Conservation (phyloP, 306 rosid genomes). For the Pueraria montana region DNA sequence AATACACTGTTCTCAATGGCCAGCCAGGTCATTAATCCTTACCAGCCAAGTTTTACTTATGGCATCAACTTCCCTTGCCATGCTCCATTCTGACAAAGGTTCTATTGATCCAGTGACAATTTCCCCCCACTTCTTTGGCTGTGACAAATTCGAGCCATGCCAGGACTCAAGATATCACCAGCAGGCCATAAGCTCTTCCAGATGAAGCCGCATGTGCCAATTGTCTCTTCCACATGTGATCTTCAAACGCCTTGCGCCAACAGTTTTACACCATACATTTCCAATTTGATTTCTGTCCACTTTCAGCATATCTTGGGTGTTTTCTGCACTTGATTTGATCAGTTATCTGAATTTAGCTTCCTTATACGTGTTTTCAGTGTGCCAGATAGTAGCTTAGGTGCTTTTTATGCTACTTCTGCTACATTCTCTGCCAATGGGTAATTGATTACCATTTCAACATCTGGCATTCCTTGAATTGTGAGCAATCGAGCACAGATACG, state of each 20-base stretch:
- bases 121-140: background rate
- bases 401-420: background rate
- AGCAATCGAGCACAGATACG: background rate
- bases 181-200: background rate
- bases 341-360: background rate
- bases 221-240: background rate
- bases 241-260: background rate
- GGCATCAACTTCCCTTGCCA: background rate
- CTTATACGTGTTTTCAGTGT: background rate
- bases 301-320: background rate
- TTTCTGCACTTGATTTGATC: background rate
- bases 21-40: background rate
- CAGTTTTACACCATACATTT: too few species aligned
- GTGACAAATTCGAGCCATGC: background rate
- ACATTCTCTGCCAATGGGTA: too few species aligned
- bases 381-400: background rate
- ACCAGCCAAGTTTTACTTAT: background rate
- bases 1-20: background rate
- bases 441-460: background rate
- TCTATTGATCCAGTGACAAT: too few species aligned
- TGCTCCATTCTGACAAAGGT: too few species aligned
- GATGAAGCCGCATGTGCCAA: background rate
- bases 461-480: background rate
- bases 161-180: background rate
- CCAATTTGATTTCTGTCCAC: too few species aligned